phyloP scores from a whole-genome alignment of 345 rosid species.

The Cardamine chenopodiifolia region DNA sequence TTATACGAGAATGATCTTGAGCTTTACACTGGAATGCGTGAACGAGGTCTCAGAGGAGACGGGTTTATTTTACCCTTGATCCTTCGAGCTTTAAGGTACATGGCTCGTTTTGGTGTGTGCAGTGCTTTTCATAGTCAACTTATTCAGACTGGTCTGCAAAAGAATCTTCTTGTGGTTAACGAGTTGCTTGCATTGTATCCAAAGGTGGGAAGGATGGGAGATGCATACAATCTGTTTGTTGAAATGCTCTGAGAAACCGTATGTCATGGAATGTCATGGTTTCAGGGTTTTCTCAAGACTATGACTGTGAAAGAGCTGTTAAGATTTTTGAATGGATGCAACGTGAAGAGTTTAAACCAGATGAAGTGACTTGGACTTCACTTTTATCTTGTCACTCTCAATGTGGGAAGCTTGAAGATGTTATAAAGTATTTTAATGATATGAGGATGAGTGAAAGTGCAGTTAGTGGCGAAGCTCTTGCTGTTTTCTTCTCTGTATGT shows the following conservation, averaged over 20 bases:
- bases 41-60: slow-evolving; percentile 54
- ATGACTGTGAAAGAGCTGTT: slow-evolving; percentile 55
- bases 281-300: slow-evolving; percentile 54
- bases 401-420: slow-evolving; percentile 50
- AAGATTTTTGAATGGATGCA: slow-evolving; percentile 60
- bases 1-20: slow-evolving; percentile 45
- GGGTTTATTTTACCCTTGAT: slow-evolving; percentile 64
- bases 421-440: slow-evolving; percentile 47
- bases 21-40: slow-evolving; percentile 56
- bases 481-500: slow-evolving; percentile 64
- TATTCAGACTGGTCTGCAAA: slow-evolving; percentile 52
- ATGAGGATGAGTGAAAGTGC: slow-evolving; percentile 54
- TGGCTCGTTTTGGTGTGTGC: slow-evolving; percentile 39
- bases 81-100: slow-evolving; percentile 47
- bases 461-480: slow-evolving; percentile 55
- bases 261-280: slow-evolving; percentile 77
- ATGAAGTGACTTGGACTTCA: slow-evolving; percentile 70
- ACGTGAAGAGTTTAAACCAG: slow-evolving; percentile 60
- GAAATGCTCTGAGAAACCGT: slow-evolving; percentile 54
- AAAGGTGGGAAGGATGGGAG: slow-evolving; percentile 48
- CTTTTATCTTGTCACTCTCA: slow-evolving; percentile 67
- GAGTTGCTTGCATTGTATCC: slow-evolving; percentile 66
- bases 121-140: slow-evolving; percentile 54
- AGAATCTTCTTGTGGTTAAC: slow-evolving; percentile 56
- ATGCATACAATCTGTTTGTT: slow-evolving; percentile 59